Percentiles rank a stretch among this genome's conserved stretches.
phyloP scores from a whole-genome alignment of 208 protist species.

The Tritrichomonas musculus region DNA sequence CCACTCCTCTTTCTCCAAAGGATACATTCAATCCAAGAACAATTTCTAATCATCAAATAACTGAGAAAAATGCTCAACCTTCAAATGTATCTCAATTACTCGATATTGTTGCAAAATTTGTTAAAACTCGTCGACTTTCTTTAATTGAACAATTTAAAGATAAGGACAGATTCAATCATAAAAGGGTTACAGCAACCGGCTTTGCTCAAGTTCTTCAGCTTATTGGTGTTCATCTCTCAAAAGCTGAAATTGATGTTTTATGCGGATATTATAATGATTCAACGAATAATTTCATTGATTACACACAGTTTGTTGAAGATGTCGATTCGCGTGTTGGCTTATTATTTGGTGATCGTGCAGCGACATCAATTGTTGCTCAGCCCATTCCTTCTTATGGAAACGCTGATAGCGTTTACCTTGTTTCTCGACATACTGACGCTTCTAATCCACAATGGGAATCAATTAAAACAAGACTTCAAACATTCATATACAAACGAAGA shows the following conservation, averaged over 20 bases:
- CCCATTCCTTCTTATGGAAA: background rate
- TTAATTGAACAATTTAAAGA: constrained; percentile 31
- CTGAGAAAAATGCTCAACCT: background rate
- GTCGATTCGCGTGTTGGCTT: background rate
- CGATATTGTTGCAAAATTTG: background rate
- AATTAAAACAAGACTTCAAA: background rate
- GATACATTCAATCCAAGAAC: background rate
- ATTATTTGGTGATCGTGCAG: background rate
- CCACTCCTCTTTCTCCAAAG: background rate
- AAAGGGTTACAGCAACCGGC: background rate
- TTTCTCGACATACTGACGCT: background rate
- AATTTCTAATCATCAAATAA: background rate
- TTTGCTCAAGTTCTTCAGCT: constrained; percentile 21
- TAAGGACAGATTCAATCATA: background rate
- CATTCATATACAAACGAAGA: background rate
- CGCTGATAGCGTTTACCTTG: background rate
- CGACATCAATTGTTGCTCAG: background rate
- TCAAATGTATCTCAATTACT: background rate
- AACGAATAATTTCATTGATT: background rate
- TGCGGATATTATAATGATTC: background rate
- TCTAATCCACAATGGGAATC: background rate
- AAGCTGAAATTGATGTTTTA: background rate
- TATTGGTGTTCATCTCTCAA: background rate
- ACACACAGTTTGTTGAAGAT: background rate
- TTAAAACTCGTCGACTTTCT: background rate